Percentiles rank a stretch among this genome's conserved stretches.
Evolutionary conservation across 2,329 filamentous ascomycete species (phyloP).

Genomic region (Mariannaea elegans): DNA sequence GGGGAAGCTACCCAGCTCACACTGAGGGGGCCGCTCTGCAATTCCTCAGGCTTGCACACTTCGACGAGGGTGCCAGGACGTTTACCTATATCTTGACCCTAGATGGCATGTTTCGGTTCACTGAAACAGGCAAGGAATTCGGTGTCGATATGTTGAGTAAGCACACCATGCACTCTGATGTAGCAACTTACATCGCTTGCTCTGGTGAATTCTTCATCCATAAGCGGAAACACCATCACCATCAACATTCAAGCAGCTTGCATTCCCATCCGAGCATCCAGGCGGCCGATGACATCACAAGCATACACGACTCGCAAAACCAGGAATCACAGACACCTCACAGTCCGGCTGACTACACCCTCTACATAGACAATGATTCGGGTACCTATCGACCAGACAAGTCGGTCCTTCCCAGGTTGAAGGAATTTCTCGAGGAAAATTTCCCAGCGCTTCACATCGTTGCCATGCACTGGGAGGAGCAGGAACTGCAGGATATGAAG

Average conservation of each 20-base stretch:
- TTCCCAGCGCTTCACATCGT: slow-evolving; percentile 81
- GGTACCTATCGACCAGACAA: slow-evolving; percentile 93
- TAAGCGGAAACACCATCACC: slow-evolving; percentile 67
- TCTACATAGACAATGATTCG: slow-evolving; percentile 94
- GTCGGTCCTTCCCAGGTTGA: slow-evolving; percentile 75
- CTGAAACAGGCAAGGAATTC: slow-evolving; percentile 95
- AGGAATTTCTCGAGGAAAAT: slow-evolving; percentile 74
- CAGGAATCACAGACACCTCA: slow-evolving; percentile 56
- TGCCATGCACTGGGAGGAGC: slow-evolving; percentile 80
- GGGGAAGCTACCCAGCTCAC: slow-evolving; percentile 73
- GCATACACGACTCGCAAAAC: slow-evolving; percentile 55
- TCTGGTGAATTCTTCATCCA: slow-evolving; percentile 90
- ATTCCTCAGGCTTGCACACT: slow-evolving; percentile 87
- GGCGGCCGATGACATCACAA: slow-evolving; percentile 52
- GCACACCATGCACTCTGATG: slow-evolving; percentile 96
- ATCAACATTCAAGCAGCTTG: slow-evolving; percentile 55
- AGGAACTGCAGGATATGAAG: slow-evolving; percentile 79
- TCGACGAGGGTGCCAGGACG: slow-evolving; percentile 83
- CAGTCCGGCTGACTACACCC: slow-evolving; percentile 73
- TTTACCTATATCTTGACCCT: slow-evolving; percentile 94
- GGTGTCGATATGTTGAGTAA: slow-evolving; percentile 93
- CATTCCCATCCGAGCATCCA: slow-evolving; percentile 54
- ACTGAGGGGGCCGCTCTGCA: slow-evolving; percentile 77
- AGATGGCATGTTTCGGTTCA: slow-evolving; percentile 88
- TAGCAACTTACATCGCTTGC: slow-evolving; percentile 89